Evolutionary conservation across 495 filamentous ascomycete species (phyloP), one percentile per base, ranked within the genome.

Genomic region (Penicillium nucicola): DNA sequence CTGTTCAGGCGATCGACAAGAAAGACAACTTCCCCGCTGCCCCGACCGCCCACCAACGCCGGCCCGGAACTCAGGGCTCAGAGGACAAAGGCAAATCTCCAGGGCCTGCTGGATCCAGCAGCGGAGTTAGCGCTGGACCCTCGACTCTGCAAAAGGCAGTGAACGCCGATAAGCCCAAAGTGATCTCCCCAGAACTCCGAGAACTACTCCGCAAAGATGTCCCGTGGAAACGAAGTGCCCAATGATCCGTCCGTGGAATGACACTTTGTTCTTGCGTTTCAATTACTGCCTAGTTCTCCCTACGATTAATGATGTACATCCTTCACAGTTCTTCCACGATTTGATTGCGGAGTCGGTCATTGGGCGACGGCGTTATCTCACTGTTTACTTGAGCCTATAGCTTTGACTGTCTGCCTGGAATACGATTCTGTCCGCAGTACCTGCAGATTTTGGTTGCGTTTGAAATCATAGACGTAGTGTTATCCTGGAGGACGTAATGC

Each of bases 1-100:
- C 87, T 0, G 84, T 99, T 23, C 89, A 97, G 53, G 86, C 88
- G 7, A 84, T 93, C 31, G 93, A 99, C 62, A 80, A 83, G 58
- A 95, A 90, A 61, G 83, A 87, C 52, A 86, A 84, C 34, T 92
- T 92, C 61, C 93, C 93, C 5, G 75, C 81, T 0, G 75, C 82
- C 1, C 78, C 86, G 7, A 66, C 71, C 46, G 66, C 80, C 22
- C 67, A 78, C 22, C 83, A 84, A 52, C 72, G 82, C 22, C 75
- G 69, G 32, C 67, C 70, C 7, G 45, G 25, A 14, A 53, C 51
- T 14, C 46, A 53, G 4, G 17, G 48, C 15, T 34, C 57, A 15
- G 51, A 48, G 18, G 50, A 49, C 19, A 69, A 74, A 31, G 71
- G 71, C 15, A 73, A 74, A 55, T 58, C 66, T 4, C 58, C 67